A percentile compares a stretch with the other conserved stretches of the same genome.
phyloP scores from a whole-genome alignment of 75 land plant species.

The Cunninghamia lanceolata region DNA sequence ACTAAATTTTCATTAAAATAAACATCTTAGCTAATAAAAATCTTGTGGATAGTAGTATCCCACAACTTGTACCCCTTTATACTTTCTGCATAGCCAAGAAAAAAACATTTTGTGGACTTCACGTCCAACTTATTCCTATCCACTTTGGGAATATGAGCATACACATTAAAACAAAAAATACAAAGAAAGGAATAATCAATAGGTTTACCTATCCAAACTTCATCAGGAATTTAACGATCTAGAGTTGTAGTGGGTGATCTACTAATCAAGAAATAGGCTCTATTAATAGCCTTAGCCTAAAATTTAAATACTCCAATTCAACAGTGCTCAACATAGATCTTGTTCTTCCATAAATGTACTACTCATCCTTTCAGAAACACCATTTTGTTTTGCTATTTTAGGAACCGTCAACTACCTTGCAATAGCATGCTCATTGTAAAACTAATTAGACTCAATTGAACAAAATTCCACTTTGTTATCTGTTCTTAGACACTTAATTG shows the following conservation, averaged over 20 bases:
- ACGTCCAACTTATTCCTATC: constrained; percentile 23
- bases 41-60: too few species aligned
- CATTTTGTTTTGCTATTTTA: constrained; percentile 36
- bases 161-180: constrained; percentile 19
- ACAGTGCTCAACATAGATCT: constrained; percentile 11
- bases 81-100: too few species aligned
- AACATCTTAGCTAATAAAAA: too few species aligned
- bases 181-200: constrained; percentile 3
- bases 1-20: too few species aligned
- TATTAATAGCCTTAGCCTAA: constrained; percentile 35
- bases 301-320: constrained; percentile 15
- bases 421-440: neutral
- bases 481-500: constrained; percentile 8
- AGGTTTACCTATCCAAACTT: too few species aligned
- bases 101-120: neutral
- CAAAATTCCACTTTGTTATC: constrained; percentile 16
- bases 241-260: too few species aligned
- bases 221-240: too few species aligned
- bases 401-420: constrained; percentile 6
- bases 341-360: constrained; percentile 19
- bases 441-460: too few species aligned
- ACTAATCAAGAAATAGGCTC: too few species aligned
- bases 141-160: constrained; percentile 8
- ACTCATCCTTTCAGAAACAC: neutral
- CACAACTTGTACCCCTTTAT: too few species aligned